phyloP scores from a whole-genome alignment of 2,329 filamentous ascomycete species.

The Ophiosphaerella narmari region DNA sequence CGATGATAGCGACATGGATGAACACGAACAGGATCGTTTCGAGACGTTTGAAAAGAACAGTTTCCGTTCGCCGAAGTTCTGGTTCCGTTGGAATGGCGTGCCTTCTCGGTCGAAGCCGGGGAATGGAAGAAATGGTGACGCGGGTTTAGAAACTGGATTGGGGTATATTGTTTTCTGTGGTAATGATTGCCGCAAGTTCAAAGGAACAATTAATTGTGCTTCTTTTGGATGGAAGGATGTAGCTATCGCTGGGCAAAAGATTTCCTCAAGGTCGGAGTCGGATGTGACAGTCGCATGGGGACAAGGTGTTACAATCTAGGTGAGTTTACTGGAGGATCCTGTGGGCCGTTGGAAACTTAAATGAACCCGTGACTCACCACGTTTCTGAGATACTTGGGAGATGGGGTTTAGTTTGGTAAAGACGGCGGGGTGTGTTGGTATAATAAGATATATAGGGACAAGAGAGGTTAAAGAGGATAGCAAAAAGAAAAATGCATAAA shows the following conservation, averaged over 20 bases:
- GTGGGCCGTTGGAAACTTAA: no score
- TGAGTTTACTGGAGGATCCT: neutral
- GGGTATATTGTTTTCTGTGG: constrained; percentile 29
- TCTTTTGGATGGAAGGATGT: constrained; percentile 27
- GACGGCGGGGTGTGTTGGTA: no score
- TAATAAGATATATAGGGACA: no score
- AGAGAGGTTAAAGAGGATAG: no score
- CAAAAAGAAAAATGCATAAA: no score
- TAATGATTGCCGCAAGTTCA: constrained; percentile 29
- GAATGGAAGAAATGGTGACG: neutral
- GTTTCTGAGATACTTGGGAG: no score
- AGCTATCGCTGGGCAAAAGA: constrained; percentile 23
- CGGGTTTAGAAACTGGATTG: constrained; percentile 10
- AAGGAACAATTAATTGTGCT: constrained; percentile 25
- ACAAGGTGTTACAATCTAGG: neutral
- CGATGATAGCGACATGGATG: constrained; percentile 5
- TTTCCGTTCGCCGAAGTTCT: constrained; percentile 33
- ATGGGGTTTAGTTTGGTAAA: no score
- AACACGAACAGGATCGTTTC: constrained; percentile 15
- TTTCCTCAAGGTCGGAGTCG: constrained; percentile 15
- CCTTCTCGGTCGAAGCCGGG: neutral
- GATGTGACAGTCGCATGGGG: constrained; percentile 12
- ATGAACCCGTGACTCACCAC: no score
- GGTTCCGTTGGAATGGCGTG: constrained; percentile 29
- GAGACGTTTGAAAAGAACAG: constrained; percentile 32